Conservation (phyloP, 805 yeast species). For the Candida loeiensis region DNA sequence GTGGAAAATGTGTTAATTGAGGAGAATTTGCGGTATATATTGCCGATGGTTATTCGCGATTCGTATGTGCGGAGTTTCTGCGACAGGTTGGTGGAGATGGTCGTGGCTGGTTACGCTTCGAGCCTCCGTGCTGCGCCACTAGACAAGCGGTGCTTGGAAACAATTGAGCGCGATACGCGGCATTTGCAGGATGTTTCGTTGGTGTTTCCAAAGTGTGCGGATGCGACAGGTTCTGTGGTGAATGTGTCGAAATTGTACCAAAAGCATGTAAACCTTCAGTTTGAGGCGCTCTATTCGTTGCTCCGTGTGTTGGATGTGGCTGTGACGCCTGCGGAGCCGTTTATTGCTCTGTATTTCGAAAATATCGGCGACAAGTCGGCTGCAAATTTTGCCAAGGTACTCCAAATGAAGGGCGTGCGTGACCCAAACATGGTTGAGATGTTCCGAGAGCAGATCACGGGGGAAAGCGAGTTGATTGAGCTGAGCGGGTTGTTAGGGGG, state of each 20-base stretch:
- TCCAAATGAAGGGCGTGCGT: constrained; percentile 58
- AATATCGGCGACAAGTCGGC: constrained; percentile 63
- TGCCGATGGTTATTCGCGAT: constrained; percentile 62
- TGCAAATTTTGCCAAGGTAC: constrained; percentile 59
- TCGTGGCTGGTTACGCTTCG: constrained; percentile 52
- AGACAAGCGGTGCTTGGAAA: constrained; percentile 60
- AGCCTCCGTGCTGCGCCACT: constrained; percentile 62
- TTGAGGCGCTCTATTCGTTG: constrained; percentile 52
- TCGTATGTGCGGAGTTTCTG: constrained; percentile 69
- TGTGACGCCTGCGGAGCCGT: constrained; percentile 54
- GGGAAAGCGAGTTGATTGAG: constrained; percentile 23
- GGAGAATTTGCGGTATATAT: constrained; percentile 44
- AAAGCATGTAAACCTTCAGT: constrained; percentile 43
- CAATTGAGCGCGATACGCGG: constrained; percentile 69
- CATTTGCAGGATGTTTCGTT: constrained; percentile 54
- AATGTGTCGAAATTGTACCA: constrained; percentile 26
- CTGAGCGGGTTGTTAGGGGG: constrained; percentile 30
- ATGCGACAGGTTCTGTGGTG: constrained; percentile 34
- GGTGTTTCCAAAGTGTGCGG: constrained; percentile 39
- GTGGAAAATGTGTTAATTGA: constrained; percentile 43
- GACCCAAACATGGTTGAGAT: constrained; percentile 30
- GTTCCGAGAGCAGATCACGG: constrained; percentile 33
- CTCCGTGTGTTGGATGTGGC: constrained; percentile 66
- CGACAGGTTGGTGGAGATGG: constrained; percentile 69
- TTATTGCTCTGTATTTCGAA: constrained; percentile 62